These are phyloP conservation scores for Nelumbo lutea DNA, from an alignment of 164 flowering plant species.

Conservation along the genomic window DNA sequence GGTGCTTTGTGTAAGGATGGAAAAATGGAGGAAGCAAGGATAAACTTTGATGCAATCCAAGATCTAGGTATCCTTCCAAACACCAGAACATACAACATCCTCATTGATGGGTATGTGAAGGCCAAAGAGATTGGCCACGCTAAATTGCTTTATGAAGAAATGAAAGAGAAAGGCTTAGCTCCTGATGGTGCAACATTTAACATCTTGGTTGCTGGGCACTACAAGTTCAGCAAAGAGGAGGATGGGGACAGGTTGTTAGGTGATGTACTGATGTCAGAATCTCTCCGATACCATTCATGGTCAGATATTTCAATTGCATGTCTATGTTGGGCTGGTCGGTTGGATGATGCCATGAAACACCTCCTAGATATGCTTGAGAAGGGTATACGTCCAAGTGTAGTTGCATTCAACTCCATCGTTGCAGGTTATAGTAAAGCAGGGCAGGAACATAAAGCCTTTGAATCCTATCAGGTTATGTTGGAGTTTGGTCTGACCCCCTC, in stretches of 20 bases:
- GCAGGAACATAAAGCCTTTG: slow-evolving; percentile 54
- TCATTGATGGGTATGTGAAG: slow-evolving; percentile 81
- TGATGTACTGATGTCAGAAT: slow-evolving; percentile 32
- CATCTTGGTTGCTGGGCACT: slow-evolving; percentile 59
- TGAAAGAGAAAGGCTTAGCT: slow-evolving; percentile 50
- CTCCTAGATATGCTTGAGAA: slow-evolving; percentile 56
- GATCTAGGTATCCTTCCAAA: slow-evolving; percentile 46
- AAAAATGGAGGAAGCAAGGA: slow-evolving; percentile 60
- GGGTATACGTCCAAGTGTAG: slow-evolving; percentile 54
- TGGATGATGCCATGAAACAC: slow-evolving; percentile 61
- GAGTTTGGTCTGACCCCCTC: slow-evolving; percentile 58
- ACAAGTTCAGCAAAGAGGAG: slow-evolving; percentile 56
- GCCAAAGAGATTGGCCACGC: slow-evolving; percentile 65
- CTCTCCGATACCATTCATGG: slow-evolving; percentile 35
- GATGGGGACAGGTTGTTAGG: slow-evolving; percentile 47
- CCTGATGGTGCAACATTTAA: slow-evolving; percentile 76
- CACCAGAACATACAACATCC: slow-evolving; percentile 46
- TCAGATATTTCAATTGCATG: slow-evolving; percentile 52
- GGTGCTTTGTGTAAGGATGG: slow-evolving; percentile 75
- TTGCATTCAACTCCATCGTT: slow-evolving; percentile 78
- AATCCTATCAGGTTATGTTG: slow-evolving; percentile 50
- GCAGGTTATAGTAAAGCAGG: slow-evolving; percentile 68
- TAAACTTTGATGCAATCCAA: slow-evolving; percentile 37
- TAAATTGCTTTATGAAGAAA: slow-evolving; percentile 51
- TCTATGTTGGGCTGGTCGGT: slow-evolving; percentile 68